Base-by-base conservation (phyloP, 1,284 basidiomycete species). In the Coniferiporia sulphurascens region DNA sequence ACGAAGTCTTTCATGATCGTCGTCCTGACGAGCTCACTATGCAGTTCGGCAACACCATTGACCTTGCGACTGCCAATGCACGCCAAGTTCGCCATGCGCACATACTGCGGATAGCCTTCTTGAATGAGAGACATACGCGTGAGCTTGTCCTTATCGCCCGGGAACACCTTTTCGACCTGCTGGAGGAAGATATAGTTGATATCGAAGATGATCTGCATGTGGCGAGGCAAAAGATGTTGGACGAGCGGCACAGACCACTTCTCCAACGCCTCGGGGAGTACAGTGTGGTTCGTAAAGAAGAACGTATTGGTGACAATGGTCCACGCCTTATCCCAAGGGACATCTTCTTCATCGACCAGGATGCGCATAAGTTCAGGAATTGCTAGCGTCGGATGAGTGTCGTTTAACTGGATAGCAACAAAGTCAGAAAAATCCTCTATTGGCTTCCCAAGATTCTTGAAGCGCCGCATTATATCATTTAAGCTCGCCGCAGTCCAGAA, bases 291-390 rank as follows among this genome's bases (percentile, higher is more conserved):
- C 17, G 94, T 96, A 77, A 93, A 97, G 72, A 91, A 93, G 76
- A 96, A 95, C 5, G 90, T 92, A 71, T 89, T 87, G 53, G 85
- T 92, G 46, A 87, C 85, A 66, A 97, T 92, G 32, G 80, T 74
- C 95, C 95, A 97, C 0, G 95, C 93, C 10, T 75, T 70, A 64
- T 85, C 83, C 86, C 92, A 97, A 1, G 78, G 69, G n/a, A 94
- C 69, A 44, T 94, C 90, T 72, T 97, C 94, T 52, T 97, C 94
- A 68, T 96, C 91, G 60, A 91, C 74, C 35, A 90, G 81, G 63
- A 97, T 85, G 53, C 94, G 86, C 90, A 95, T 93, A 51, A 97
- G 77, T 72, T 97, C 95, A n/a, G 91, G 91, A 66, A 97, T 92
- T 8, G 93, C 91, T 58, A 96, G 81, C 4, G 93, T 95, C 0